A percentile compares a stretch with the other conserved stretches of the same genome.
These are phyloP conservation scores for Pythium plurisporium DNA, from an alignment of 352 stramenopile species.

Conservation along the genomic window DNA sequence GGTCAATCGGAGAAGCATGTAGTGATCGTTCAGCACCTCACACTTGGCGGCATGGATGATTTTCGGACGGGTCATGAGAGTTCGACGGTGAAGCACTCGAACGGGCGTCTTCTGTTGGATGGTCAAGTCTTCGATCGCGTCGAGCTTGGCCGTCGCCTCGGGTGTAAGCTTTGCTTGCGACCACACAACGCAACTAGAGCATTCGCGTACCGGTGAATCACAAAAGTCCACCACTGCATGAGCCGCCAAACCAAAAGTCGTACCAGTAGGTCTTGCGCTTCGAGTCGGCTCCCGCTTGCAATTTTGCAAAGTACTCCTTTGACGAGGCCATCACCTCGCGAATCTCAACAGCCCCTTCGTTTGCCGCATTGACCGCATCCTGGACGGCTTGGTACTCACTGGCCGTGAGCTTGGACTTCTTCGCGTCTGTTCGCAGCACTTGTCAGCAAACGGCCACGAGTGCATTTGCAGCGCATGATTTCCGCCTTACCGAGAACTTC, in stretches of 20 bases:
- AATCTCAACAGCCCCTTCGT: constrained; percentile 73
- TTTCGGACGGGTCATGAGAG: constrained; percentile 90
- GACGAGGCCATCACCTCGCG: constrained; percentile 72
- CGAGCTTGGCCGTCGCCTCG: constrained; percentile 63
- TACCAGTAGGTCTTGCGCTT: constrained; percentile 89
- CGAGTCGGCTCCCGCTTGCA: constrained; percentile 77
- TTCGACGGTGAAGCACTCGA: constrained; percentile 96
- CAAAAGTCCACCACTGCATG: too few relatives aligned
- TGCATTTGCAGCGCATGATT: not conserved
- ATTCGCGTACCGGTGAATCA: too few relatives aligned
- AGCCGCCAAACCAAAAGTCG: not conserved
- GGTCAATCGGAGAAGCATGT: constrained; percentile 93
- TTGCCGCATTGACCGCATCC: constrained; percentile 60
- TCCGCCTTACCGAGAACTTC: constrained; percentile 53
- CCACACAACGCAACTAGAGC: constrained; percentile 84
- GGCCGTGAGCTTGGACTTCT: constrained; percentile 57
- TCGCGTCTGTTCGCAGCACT: constrained; percentile 42
- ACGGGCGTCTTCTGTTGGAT: constrained; percentile 97
- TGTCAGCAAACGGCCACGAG: constrained; percentile 10
- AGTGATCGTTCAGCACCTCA: constrained; percentile 94
- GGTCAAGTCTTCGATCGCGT: constrained; percentile 75
- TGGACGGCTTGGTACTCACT: constrained; percentile 51
- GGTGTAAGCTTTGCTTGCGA: constrained; percentile 51
- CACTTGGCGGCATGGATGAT: constrained; percentile 85
- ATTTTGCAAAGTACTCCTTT: constrained; percentile 75